Conservation (phyloP, 371 early-diverging fungal species). For the Sporodiniella umbellata region DNA sequence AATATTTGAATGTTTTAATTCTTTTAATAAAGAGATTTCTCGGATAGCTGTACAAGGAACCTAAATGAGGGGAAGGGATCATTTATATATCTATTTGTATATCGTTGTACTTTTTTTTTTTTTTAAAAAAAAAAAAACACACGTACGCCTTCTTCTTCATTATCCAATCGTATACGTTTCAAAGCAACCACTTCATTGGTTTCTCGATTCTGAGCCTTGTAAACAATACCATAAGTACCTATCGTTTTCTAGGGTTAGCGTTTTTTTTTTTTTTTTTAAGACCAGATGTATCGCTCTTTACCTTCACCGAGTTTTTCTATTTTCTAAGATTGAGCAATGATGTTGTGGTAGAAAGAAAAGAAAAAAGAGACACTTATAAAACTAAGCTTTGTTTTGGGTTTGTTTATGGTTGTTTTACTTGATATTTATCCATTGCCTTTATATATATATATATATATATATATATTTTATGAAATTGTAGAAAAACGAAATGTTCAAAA, state of each 20-base stretch:
- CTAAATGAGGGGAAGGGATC: slow-evolving; percentile 27
- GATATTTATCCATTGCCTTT: slow-evolving; percentile 74
- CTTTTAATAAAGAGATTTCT: slow-evolving; percentile 97
- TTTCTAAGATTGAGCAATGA: too few relatives aligned
- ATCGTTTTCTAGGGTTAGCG: not conserved
- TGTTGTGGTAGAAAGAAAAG: slow-evolving; percentile 1
- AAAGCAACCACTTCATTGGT: slow-evolving; percentile 96
- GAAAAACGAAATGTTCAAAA: slow-evolving; percentile 1
- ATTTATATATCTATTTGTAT: not conserved
- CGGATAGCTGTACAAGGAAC: slow-evolving; percentile 97
- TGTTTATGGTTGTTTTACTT: too few relatives aligned
- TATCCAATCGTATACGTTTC: slow-evolving; percentile 95
- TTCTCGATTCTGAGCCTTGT: slow-evolving; percentile 93
- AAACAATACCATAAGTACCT: slow-evolving; percentile 96
- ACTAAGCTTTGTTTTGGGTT: too few relatives aligned
- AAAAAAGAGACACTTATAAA: not conserved
- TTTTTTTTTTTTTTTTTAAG: not conserved
- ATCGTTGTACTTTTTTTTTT: not conserved
- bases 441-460: too few relatives aligned
- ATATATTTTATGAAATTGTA: too few relatives aligned
- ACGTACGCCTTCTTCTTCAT: slow-evolving; percentile 91
- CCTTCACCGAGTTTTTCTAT: slow-evolving; percentile 92
- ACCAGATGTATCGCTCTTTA: slow-evolving; percentile 18
- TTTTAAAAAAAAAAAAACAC: too few relatives aligned
- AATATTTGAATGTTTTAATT: slow-evolving; percentile 94